Conservation (phyloP, 164 flowering plant species). For the Annona cherimola region DNA sequence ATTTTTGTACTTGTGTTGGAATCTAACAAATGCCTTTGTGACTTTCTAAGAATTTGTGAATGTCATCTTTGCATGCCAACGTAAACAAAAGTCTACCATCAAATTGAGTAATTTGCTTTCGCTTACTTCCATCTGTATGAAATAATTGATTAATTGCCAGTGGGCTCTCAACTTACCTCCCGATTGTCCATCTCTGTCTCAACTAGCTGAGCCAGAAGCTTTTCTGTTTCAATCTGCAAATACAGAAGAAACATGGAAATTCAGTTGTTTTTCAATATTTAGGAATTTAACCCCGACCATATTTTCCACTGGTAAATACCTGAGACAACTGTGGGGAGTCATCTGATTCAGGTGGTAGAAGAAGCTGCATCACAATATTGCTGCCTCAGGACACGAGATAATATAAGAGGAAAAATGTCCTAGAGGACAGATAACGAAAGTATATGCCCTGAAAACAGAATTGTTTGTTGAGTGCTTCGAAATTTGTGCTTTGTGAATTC, state of each 20-base stretch:
- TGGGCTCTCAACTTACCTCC: constrained; percentile 30
- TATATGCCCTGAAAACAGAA: neutral
- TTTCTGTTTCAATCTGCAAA: constrained; percentile 85
- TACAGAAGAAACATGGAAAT: neutral
- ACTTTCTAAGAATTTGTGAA: too few relatives aligned
- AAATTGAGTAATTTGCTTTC: too few relatives aligned
- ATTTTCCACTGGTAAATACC: constrained; percentile 7
- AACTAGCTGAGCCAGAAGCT: constrained; percentile 81
- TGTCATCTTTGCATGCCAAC: too few relatives aligned
- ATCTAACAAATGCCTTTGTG: too few relatives aligned
- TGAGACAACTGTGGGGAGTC: constrained; percentile 24
- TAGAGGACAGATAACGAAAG: neutral
- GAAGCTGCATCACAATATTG: constrained; percentile 12
- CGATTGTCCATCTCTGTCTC: constrained; percentile 76
- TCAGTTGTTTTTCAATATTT: neutral
- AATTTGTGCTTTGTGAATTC: too few relatives aligned
- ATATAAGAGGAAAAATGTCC: neutral
- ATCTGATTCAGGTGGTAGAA: constrained; percentile 23
- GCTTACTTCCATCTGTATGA: too few relatives aligned
- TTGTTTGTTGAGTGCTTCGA: neutral
- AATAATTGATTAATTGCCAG: neutral
- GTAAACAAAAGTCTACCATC: too few relatives aligned
- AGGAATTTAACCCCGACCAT: neutral
- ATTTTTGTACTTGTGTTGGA: too few relatives aligned
- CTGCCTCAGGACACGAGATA: neutral